phyloP scores from a whole-genome alignment of 2,329 filamentous ascomycete genomes.

The Fonsecaea monophora region DNA sequence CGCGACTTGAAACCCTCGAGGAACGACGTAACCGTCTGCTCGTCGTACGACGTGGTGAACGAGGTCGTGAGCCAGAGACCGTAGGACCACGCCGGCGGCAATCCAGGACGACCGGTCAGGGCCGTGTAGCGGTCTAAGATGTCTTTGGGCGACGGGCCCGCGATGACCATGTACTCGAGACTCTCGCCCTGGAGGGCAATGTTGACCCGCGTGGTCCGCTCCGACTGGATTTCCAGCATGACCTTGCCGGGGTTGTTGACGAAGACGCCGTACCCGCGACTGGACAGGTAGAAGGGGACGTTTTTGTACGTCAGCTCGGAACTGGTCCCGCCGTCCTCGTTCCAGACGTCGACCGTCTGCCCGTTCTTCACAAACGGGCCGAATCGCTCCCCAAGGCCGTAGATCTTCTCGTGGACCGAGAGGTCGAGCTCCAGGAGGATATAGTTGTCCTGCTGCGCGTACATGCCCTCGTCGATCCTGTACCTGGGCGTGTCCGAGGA shows the following conservation, averaged over 20 bases:
- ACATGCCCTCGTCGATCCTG: constrained; percentile 46
- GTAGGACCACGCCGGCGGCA: constrained; percentile 71
- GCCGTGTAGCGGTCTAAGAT: constrained; percentile 68
- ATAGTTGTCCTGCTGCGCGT: constrained; percentile 48
- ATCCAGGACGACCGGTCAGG: constrained; percentile 67
- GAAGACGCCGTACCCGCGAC: constrained; percentile 72
- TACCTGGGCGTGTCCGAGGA: constrained; percentile 46
- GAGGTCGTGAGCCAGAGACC: constrained; percentile 75
- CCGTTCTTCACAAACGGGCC: constrained; percentile 75
- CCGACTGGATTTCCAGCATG: constrained; percentile 72
- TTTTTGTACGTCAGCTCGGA: constrained; percentile 36
- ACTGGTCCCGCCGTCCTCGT: constrained; percentile 52
- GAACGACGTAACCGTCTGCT: constrained; percentile 67
- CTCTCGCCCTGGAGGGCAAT: constrained; percentile 69
- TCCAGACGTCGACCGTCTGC: constrained; percentile 66
- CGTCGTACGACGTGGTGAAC: constrained; percentile 72
- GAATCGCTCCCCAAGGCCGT: constrained; percentile 74
- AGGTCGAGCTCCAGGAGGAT: constrained; percentile 48
- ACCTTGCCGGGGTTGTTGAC: constrained; percentile 70
- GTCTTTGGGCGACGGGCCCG: constrained; percentile 71
- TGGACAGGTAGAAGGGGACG: constrained; percentile 44
- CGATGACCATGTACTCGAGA: constrained; percentile 72
- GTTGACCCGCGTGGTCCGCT: constrained; percentile 69
- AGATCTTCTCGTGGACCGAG: constrained; percentile 63
- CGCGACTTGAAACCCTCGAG: constrained; percentile 72